Base-by-base conservation (phyloP, 2,329 filamentous ascomycete species). In the Cladosporium sphaerospermum region DNA sequence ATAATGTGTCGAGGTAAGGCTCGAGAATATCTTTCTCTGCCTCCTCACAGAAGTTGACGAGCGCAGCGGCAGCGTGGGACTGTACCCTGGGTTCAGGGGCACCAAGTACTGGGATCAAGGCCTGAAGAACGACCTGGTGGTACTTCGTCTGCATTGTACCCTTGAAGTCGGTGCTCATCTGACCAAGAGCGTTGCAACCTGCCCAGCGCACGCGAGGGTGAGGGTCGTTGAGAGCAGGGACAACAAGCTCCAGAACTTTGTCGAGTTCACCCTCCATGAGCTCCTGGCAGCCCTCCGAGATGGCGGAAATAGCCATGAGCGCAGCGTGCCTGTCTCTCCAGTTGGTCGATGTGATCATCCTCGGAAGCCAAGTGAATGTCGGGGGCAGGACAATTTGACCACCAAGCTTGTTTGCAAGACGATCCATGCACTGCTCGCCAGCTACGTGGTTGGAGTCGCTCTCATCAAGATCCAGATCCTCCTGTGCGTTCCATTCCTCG, bases 111-210 rank as follows among this genome's bases (percentile, higher is more conserved):
- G 92, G 91, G 51, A 99, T 90, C 52, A 99, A 93, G 61, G 89
- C 89, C 61, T 85, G 89, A 48, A 99, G 79, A 13, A 99, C 88
- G 42, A 85, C 79, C 59, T 88, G 82, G 70, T 96, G 93, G 71
- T 95, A 95, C 64, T 96, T 93, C 61, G 89, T 87, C 72, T 99
- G 93, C 92, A 99, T 97, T 9, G 88, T 95, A 10, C 91, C 91
- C 10, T 95, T 92, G 70, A 99, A 99, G 67, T 99, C 93, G 32
- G 93, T 99, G 75, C 92, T 97, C 93, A 99, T 99, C 72, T 99
- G 93, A 28, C 93, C 93, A n/a, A 99, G 80, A 40, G 93, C 93
- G 67, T 99, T 97, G 76, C 93, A 99, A 33, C 91, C 93, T 49
- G 93, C 93, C 85, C 95, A 99, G 64, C 92, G 86, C 52, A 99